Evolutionary conservation across 2,329 filamentous ascomycete species (phyloP), one percentile per base, ranked within the genome.

Genomic region (Botrytis medusae): DNA sequence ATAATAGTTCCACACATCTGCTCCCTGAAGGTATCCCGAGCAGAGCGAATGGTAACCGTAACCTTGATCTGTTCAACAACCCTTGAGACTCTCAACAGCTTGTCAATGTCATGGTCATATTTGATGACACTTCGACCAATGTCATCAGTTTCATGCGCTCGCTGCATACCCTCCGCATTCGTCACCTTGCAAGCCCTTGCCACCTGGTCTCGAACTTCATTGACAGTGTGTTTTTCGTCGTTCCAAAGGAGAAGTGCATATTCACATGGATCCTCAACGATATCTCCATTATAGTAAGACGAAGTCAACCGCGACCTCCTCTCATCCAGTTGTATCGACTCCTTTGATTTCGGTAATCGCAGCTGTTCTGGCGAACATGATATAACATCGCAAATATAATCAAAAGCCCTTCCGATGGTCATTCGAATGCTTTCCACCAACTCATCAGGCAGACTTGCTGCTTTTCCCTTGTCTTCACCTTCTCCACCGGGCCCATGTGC

Each of bases 1-100:
- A 99, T 92, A 75, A 99, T 95, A 25, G 94, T 94, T n/a, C 93
- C 94, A 79, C 95, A 98, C 97, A 99, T 99, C 81, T 98, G 93
- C 81, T 99, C 96, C 74, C 96, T 89, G 83, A 98, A 99, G 0
- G 94, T 98, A 83, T 99, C 96, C 78, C 97, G 89, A 8, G 96
- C 90, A 16, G 95, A 97, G 62, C 96, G 90, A 75, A 99, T 94
- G 0, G 96, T 99, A 67, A 98, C 94, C 0, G 96, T 98, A 73
- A 99, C 90, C 81, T 97, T 95, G 82, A 99, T 98, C 74, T 97
- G 91, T 82, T 99, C 96, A 76, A 99, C 93, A 34, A 96, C 91
- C 76, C 90, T 92, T 8, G 95, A 93, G 82, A 96, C 95, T 22
- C 85, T 84, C 25, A 99, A 85, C 20, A 99, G 87, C 54, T 88